Base-by-base conservation (phyloP, 2,329 filamentous ascomycete genomes). In the Neobulgaria alba region DNA sequence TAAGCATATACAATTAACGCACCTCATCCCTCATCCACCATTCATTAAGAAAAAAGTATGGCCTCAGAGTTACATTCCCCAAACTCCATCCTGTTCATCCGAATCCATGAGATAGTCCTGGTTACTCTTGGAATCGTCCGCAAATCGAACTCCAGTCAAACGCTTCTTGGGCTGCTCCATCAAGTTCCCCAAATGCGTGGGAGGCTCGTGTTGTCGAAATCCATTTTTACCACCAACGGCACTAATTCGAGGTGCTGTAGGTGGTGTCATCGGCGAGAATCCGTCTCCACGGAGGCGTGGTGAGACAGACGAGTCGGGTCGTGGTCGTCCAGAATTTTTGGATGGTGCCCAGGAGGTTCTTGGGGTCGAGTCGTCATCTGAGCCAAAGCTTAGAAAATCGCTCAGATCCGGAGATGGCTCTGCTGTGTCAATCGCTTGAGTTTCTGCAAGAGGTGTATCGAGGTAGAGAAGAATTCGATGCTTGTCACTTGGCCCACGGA, bases 391-490 rank as follows among this genome's bases (percentile, higher is more conserved):
- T 7, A 56, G 34, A 33, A 57, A 57, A 33, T 57, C 56, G 30
- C 48, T 51, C 10, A 56, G 32, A 32, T 58, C 55, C 2, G 57
- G 55, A 32, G 54, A 57, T n/a, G 55, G 53, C 34, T 57, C 56
- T 3, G 54, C 41, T 5, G 41, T 47, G 10, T 54, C 50, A n/a
- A 52, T 46, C 2, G 19, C n/a, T 8, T 50, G 37, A 9, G 39
- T 30, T 26, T 53, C 46, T 10, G 45, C 32, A 3, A 51, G 16
- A 2, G 56, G 50, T 5, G 52, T 46, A 29, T 59, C 54, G 3
- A 58, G 48, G 32, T 53, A 57, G 2, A 58, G 44, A 1, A 55
- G 45, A 5, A 59, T 43, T 10, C 44, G 38, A 20, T 53, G 49
- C 19, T 52, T 52, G 14, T 41, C 36, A 15, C 37, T 39, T 23